These are phyloP conservation scores for Xylariaceae sp. DNA, from an alignment of 2,329 filamentous ascomycete species.

Conservation along the genomic window DNA sequence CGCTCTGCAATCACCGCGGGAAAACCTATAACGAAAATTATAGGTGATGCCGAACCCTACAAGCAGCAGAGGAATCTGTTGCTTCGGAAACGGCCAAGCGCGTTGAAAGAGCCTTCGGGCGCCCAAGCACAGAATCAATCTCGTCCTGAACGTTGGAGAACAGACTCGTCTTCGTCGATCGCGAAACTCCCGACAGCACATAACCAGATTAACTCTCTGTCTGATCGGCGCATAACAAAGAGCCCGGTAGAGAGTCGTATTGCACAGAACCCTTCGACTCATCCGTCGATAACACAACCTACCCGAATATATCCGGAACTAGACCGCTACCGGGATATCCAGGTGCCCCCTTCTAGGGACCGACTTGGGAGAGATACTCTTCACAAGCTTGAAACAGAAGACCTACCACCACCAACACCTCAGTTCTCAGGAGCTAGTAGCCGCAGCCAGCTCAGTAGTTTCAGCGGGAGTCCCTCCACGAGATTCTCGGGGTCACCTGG, in stretches of 20 bases:
- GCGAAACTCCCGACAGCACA: slow-evolving; percentile 37
- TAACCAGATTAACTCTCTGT: slow-evolving; percentile 36
- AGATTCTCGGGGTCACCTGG: slow-evolving; percentile 69
- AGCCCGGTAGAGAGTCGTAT: slow-evolving; percentile 44
- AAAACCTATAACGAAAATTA: slow-evolving; percentile 36
- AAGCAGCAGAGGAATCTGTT: slow-evolving; percentile 42
- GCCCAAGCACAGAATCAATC: slow-evolving; percentile 32
- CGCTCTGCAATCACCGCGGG: slow-evolving; percentile 33
- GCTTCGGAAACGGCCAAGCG: slow-evolving; percentile 47
- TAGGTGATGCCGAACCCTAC: slow-evolving; percentile 33
- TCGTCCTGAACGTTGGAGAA: slow-evolving; percentile 36
- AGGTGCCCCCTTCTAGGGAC: slow-evolving; percentile 36
- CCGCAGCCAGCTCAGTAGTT: slow-evolving; percentile 48
- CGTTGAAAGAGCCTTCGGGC: slow-evolving; percentile 38
- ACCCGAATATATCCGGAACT: slow-evolving; percentile 56
- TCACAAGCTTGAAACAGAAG: slow-evolving; percentile 57
- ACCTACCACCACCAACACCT: slow-evolving; percentile 65
- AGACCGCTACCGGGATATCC: slow-evolving; percentile 54
- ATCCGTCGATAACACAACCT: slow-evolving; percentile 37
- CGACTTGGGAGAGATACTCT: slow-evolving; percentile 44
- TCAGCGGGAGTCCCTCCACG: slow-evolving; percentile 70
- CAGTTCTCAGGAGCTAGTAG: slow-evolving; percentile 57
- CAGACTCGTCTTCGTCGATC: slow-evolving; percentile 42
- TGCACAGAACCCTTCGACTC: slow-evolving; percentile 41
- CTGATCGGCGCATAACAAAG: slow-evolving; percentile 41